A percentile compares a stretch with the other conserved stretches of the same genome.
phyloP scores from a whole-genome alignment of 2,329 filamentous ascomycete genomes.

The Herpotrichia juniperi region DNA sequence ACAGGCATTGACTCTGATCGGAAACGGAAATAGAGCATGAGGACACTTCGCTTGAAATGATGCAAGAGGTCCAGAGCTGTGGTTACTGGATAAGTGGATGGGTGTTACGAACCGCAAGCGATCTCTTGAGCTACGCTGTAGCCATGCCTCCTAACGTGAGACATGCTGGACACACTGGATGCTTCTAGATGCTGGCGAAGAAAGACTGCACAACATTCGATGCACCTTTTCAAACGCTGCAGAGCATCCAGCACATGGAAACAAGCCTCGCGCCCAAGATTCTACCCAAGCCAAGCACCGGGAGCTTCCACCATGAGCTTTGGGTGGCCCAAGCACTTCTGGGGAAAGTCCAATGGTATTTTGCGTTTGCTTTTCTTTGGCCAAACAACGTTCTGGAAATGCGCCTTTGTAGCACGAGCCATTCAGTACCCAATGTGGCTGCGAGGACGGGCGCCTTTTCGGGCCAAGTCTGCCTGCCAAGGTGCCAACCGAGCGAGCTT shows the following conservation, averaged over 20 bases:
- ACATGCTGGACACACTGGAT: not conserved
- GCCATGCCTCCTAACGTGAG: too few relatives aligned
- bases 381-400: not conserved
- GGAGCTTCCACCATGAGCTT: not conserved
- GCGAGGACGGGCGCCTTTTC: not conserved
- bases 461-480: constrained; percentile 16
- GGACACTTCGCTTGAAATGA: constrained; percentile 6
- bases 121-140: not conserved
- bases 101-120: not conserved
- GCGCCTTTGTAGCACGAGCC: not conserved
- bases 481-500: constrained; percentile 11
- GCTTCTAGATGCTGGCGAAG: not conserved
- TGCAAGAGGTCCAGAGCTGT: constrained; percentile 13
- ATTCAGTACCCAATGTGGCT: not conserved
- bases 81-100: not conserved
- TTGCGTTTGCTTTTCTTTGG: not conserved
- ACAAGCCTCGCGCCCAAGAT: constrained; percentile 8
- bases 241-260: not conserved
- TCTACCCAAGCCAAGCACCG: constrained; percentile 4
- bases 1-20: not conserved
- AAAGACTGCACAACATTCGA: not conserved
- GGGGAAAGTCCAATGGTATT: not conserved
- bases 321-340: not conserved
- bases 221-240: not conserved
- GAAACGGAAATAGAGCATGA: constrained; percentile 9